These are phyloP conservation scores for Fraxinus paxiana DNA, from an alignment of 305 asterid genomes.

Conservation along the genomic window DNA sequence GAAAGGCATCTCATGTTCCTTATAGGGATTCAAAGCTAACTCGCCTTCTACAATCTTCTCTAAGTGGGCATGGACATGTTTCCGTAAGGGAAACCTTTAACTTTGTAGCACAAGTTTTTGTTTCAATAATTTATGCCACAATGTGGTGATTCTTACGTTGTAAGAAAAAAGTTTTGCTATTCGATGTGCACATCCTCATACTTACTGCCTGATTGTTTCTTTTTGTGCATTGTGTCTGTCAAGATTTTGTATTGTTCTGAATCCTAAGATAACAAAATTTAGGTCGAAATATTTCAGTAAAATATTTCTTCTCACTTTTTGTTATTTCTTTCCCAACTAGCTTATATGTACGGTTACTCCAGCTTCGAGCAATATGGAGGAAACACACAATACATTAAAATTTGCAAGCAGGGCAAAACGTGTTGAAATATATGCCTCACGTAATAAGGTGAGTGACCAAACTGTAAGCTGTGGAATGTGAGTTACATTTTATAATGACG, in stretches of 20 bases:
- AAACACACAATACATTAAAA: constrained; percentile 92
- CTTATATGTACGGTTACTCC: constrained; percentile 97
- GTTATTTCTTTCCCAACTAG: constrained; percentile 39
- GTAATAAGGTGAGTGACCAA: constrained; percentile 64
- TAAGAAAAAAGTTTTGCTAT: not conserved
- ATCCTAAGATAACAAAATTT: constrained; percentile 11
- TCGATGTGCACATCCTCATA: constrained; percentile 9
- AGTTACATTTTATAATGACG: constrained; percentile 8
- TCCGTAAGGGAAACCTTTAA: constrained; percentile 58
- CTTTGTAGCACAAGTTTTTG: not conserved
- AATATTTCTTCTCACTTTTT: constrained; percentile 18
- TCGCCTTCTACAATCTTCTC: constrained; percentile 84
- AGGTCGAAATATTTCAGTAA: constrained; percentile 7
- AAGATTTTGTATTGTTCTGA: constrained; percentile 8
- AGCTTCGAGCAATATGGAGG: constrained; percentile 97
- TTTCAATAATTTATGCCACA: not conserved
- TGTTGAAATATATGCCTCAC: constrained; percentile 88
- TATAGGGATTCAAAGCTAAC: constrained; percentile 97
- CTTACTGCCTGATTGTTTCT: constrained; percentile 14
- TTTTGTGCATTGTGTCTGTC: constrained; percentile 17
- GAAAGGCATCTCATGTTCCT: constrained; percentile 94
- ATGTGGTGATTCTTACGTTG: not conserved
- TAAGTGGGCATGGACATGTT: constrained; percentile 96
- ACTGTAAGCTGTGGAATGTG: constrained; percentile 3
- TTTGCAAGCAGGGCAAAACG: constrained; percentile 99